Percentiles rank a stretch among this genome's conserved stretches.
These are phyloP conservation scores for Metschnikowia kofuensis DNA, from an alignment of 805 yeast genomes.

Conservation along the genomic window DNA sequence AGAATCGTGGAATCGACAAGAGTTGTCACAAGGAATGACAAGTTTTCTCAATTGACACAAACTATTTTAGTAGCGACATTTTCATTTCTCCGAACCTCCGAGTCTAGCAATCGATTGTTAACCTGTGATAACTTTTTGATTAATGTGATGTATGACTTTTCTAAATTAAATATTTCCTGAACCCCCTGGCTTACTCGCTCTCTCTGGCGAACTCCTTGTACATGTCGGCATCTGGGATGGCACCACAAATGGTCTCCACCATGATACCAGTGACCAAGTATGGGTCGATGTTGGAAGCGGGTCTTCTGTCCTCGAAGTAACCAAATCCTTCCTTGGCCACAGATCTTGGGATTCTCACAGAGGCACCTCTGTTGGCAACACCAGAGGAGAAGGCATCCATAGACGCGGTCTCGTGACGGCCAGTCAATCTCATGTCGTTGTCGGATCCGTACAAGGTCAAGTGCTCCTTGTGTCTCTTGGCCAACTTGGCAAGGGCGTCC, in stretches of 20 bases:
- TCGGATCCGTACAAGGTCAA: slow-evolving; percentile 93
- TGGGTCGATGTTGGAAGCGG: slow-evolving; percentile 99
- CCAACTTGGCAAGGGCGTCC: slow-evolving; percentile 86
- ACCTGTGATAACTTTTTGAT: neutral
- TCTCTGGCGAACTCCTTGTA: slow-evolving; percentile 84
- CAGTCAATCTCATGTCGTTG: slow-evolving; percentile 93
- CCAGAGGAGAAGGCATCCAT: slow-evolving; percentile 89
- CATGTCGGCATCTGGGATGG: slow-evolving; percentile 94
- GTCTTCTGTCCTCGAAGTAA: slow-evolving; percentile 99
- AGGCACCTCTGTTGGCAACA: slow-evolving; percentile 99
- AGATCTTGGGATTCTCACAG: slow-evolving; percentile 97
- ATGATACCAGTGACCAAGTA: slow-evolving; percentile 98
- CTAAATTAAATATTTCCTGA: neutral
- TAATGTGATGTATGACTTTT: neutral
- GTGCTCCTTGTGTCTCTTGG: slow-evolving; percentile 96
- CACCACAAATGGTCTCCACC: slow-evolving; percentile 94
- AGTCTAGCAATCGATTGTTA: too few species aligned
- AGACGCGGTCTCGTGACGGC: slow-evolving; percentile 97
- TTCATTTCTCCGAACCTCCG: too few species aligned
- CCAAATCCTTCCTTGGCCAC: slow-evolving; percentile 98
- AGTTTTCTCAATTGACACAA: too few species aligned
- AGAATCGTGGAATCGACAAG: too few species aligned
- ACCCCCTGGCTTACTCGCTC: slow-evolving; percentile 22
- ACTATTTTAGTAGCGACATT: too few species aligned
- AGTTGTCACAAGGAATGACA: too few species aligned